phyloP scores from a whole-genome alignment of 2,329 filamentous ascomycete genomes.

The Coniochaeta pulveracea region DNA sequence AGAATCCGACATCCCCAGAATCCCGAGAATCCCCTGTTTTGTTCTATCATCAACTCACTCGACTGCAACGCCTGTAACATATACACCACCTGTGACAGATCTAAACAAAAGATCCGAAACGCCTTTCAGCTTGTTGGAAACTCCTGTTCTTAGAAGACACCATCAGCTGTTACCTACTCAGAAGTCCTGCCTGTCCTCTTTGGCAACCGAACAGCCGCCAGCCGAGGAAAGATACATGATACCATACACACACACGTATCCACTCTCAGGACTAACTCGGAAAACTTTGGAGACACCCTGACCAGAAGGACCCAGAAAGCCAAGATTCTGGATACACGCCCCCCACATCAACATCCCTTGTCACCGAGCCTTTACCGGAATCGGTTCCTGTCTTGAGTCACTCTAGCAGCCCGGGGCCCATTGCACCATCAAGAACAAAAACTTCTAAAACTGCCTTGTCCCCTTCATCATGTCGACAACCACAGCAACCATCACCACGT shows the following conservation, averaged over 20 bases:
- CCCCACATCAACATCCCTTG: not conserved
- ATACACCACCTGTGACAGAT: not conserved
- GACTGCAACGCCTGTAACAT: not conserved
- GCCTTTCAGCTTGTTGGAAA: not conserved
- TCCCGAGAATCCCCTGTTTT: not conserved
- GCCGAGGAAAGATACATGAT: conserved; percentile 2
- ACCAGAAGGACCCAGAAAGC: not conserved
- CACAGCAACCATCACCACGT: conserved; percentile 20
- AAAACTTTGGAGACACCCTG: not conserved
- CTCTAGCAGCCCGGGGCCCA: conserved; percentile 14
- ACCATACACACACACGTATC: too few relatives aligned
- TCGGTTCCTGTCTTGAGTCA: conserved; percentile 25
- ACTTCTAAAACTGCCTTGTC: conserved; percentile 9
- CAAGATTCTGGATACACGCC: not conserved
- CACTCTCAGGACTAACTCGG: too few relatives aligned
- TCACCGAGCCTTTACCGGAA: conserved; percentile 10
- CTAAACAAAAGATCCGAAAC: conserved; percentile 2
- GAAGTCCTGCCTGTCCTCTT: too few relatives aligned
- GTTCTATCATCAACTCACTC: conserved; percentile 3
- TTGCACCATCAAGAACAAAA: conserved; percentile 18
- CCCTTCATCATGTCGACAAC: conserved; percentile 5
- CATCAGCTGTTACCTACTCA: not conserved
- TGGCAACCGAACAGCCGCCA: not conserved
- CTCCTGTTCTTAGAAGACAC: not conserved
- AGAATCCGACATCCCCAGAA: conserved; percentile 3